Evolutionary conservation across 352 stramenopile species (phyloP).

Genomic region (Phytophthora rubi): DNA sequence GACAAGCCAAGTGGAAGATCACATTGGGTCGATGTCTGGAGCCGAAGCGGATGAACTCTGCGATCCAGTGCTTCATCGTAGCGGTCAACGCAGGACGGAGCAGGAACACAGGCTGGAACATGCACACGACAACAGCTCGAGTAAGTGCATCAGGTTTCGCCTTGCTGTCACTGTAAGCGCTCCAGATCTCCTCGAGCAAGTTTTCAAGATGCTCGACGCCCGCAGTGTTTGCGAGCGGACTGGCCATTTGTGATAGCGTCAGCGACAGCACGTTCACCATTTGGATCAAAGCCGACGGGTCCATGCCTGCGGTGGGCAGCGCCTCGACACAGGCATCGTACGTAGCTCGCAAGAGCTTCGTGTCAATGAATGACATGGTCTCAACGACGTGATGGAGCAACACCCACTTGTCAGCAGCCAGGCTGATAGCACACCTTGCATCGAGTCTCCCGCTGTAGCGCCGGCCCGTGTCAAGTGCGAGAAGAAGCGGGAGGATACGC

Average conservation of each 20-base stretch:
- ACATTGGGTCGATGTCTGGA: conserved; percentile 73
- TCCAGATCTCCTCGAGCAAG: conserved; percentile 70
- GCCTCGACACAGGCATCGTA: conserved; percentile 58
- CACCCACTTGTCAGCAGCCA: conserved; percentile 64
- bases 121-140: conserved; percentile 63
- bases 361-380: conserved; percentile 56
- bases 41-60: conserved; percentile 59
- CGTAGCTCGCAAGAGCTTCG: conserved; percentile 41
- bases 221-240: conserved; percentile 29
- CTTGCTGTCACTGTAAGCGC: conserved; percentile 70
- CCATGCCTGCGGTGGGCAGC: conserved; percentile 60
- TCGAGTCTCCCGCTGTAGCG: conserved; percentile 38
- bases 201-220: conserved; percentile 39
- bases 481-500: conserved; percentile 43
- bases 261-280: conserved; percentile 76
- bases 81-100: conserved; percentile 29
- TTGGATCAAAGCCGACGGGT: conserved; percentile 61
- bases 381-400: conserved; percentile 59
- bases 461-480: conserved; percentile 40
- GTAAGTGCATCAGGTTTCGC: conserved; percentile 75
- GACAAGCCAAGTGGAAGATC: conserved; percentile 78
- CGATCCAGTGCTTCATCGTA: conserved; percentile 69
- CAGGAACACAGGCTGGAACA: conserved; percentile 79
- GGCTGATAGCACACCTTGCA: conserved; percentile 41
- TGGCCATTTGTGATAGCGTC: conserved; percentile 54